Base-by-base conservation (phyloP, 768 basidiomycete genomes). In the Amyloporia xantha region DNA sequence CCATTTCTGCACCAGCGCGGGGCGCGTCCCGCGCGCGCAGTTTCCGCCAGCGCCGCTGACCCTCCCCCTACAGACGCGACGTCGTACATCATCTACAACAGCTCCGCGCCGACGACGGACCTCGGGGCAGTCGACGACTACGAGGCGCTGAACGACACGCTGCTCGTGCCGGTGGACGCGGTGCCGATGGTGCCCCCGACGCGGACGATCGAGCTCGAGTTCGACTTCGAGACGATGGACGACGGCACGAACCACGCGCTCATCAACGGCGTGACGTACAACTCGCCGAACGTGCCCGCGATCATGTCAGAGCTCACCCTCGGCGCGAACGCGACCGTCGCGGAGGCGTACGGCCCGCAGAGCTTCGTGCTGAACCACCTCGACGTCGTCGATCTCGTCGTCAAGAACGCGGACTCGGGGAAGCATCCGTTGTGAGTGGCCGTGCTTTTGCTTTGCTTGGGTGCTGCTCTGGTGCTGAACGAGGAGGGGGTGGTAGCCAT, bases 171-270 rank as follows among this genome's bases (percentile, higher is more conserved):
- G 0, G 54, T 86, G 27, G 64, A 66, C 0, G 66, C 64, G 17
- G 64, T 78, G 37, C 68, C 82, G 1, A 77, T 82, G 54, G 72
- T 70, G 1, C 58, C 65, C 0, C 68, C 71, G 1, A 79, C 82
- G 25, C 73, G 73, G 51, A 80, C 79, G 1, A 74, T 89, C 59
- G 76, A 79, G 50, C 76, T 97, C 47, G 77, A 84, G 57, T 79
- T 86, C 38, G 68, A 65, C 47, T 97, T 97, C 65, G 82, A 86
- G 61, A 92, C 92, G 2, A 86, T 91, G 78, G 68, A 75, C 55
- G 84, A 93, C 59, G 91, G 91, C 24, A 86, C 84, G 23, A 94
- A 93, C 67, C 84, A 71, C 52, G 91, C 78, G n/a, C 81, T 77
- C 70, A 82, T 89, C 67, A 53, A 89, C 57, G 66, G 71, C 39